phyloP scores from a whole-genome alignment of 441 rosid genomes.

The Pelargonium citronellum region DNA sequence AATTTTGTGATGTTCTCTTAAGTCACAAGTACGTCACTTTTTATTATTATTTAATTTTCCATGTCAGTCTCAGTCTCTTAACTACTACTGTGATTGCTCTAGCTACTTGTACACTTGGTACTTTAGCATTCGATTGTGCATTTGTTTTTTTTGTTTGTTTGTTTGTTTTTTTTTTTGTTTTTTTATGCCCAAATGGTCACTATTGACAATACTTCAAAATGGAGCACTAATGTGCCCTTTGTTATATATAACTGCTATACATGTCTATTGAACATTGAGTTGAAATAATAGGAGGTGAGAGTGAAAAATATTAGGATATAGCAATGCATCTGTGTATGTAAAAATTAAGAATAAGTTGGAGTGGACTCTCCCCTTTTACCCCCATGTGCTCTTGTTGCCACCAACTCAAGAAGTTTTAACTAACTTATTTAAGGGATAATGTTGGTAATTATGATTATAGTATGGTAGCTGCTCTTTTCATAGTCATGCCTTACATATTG shows the following conservation, averaged over 20 bases:
- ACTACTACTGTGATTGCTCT: conserved; percentile 7
- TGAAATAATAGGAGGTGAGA: not conserved
- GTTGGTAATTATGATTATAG: too few relatives aligned
- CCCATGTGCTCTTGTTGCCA: too few relatives aligned
- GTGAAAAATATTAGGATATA: not conserved
- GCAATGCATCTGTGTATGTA: not conserved
- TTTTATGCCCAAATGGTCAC: not conserved
- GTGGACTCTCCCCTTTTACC: too few relatives aligned
- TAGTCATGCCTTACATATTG: too few relatives aligned
- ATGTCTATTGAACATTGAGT: not conserved
- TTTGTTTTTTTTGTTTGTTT: not conserved
- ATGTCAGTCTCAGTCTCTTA: conserved; percentile 11
- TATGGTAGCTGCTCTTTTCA: too few relatives aligned
- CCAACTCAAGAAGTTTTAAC: too few relatives aligned
- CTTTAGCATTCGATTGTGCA: conserved; percentile 10
- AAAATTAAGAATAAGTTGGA: too few relatives aligned
- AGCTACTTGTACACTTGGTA: conserved; percentile 14
- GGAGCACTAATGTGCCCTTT: not conserved
- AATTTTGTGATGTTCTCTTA: conserved; percentile 43
- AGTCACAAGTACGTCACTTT: conserved; percentile 40
- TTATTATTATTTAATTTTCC: not conserved
- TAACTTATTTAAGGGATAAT: too few relatives aligned
- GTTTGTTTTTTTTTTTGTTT: not conserved
- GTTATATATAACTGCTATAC: not conserved
- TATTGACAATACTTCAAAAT: not conserved